Conservation (phyloP, 768 basidiomycete species). For the Strobilomyces confusus region DNA sequence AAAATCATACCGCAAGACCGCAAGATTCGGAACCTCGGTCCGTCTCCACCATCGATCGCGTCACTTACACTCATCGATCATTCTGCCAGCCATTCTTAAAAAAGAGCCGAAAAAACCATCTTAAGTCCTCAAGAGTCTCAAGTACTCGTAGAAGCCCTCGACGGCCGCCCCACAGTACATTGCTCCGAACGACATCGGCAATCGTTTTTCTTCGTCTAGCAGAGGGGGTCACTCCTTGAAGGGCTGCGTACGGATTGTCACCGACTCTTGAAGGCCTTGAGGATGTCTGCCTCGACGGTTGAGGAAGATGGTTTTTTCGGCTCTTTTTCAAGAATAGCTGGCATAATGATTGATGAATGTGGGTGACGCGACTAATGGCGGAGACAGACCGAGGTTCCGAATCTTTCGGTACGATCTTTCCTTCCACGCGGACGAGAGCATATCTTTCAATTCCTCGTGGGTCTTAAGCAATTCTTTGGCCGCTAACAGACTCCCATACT, state of each 20-base stretch:
- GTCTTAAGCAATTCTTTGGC: neutral
- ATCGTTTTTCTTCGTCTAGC: neutral
- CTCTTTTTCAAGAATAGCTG: neutral
- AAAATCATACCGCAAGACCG: no score
- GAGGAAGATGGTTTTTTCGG: no score
- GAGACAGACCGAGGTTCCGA: conserved; percentile 5
- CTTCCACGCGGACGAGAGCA: neutral
- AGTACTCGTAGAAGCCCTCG: conserved; percentile 19
- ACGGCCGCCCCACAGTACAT: conserved; percentile 3
- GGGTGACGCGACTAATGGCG: no score
- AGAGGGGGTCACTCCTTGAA: no score
- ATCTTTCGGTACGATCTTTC: conserved; percentile 1
- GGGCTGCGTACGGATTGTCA: no score
- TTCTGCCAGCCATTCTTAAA: neutral
- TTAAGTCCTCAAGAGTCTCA: neutral
- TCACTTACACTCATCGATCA: neutral
- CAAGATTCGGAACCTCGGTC: conserved; percentile 10
- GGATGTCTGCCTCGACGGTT: no score
- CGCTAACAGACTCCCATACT: neutral
- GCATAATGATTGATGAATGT: neutral
- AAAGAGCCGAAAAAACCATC: no score
- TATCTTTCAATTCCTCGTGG: neutral
- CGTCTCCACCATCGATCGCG: neutral
- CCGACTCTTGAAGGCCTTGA: no score
- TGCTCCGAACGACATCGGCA: conserved; percentile 1